Percentiles rank a stretch among this genome's conserved stretches.
Conservation (phyloP, 139 green algal genomes). For the Chloropicon primus region DNA sequence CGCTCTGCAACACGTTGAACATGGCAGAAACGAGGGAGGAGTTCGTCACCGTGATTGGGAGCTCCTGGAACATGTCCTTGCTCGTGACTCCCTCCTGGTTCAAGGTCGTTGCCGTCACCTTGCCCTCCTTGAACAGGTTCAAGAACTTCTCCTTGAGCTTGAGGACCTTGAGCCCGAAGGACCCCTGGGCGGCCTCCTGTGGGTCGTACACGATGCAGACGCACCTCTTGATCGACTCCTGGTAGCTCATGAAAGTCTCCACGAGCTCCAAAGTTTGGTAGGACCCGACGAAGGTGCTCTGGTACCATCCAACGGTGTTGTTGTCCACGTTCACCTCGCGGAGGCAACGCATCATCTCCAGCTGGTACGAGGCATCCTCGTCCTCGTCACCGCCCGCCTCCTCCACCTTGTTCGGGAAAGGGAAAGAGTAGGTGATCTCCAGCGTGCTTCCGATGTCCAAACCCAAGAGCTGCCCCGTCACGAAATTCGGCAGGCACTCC, state of each 20-base stretch:
- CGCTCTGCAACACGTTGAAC: constrained; percentile 49
- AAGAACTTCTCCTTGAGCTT: constrained; percentile 83
- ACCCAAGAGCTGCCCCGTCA: constrained; percentile 92
- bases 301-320: constrained; percentile 99
- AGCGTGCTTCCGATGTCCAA: constrained; percentile 88
- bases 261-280: constrained; percentile 92
- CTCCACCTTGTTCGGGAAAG: constrained; percentile 70
- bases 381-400: constrained; percentile 23
- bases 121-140: constrained; percentile 51
- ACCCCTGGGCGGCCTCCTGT: constrained; percentile 19
- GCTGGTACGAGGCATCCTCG: constrained; percentile 81
- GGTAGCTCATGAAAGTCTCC: constrained; percentile 95
- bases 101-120: constrained; percentile 32
- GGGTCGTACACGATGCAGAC: constrained; percentile 95
- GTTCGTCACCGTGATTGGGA: constrained; percentile 81
- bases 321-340: constrained; percentile 96
- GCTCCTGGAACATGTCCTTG: constrained; percentile 88
- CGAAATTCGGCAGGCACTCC: constrained; percentile 50
- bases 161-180: constrained; percentile 64
- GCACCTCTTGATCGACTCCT: constrained; percentile 88
- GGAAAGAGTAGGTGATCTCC: constrained; percentile 96
- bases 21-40: constrained; percentile 60
- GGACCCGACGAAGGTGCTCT: constrained; percentile 56
- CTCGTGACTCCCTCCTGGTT: constrained; percentile 51
- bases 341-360: constrained; percentile 97